Percentiles rank a stretch among this genome's conserved stretches.
Conservation (phyloP, 2,329 filamentous ascomycete species). For the Aspergillus floridensis region DNA sequence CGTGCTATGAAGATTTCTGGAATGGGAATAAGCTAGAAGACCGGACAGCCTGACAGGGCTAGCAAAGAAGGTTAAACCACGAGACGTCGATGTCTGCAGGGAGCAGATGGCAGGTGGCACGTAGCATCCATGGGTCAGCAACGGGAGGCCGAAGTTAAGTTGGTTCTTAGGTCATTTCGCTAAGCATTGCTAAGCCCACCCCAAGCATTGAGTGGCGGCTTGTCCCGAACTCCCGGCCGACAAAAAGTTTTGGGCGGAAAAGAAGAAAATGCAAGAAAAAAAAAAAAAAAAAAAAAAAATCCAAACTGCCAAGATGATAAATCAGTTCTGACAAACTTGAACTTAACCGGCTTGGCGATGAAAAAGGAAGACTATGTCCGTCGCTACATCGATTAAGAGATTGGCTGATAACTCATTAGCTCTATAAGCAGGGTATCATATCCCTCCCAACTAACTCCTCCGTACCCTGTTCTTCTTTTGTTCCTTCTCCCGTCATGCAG, state of each 20-base stretch:
- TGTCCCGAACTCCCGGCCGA: neutral
- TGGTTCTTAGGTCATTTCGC: neutral
- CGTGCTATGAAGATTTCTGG: neutral
- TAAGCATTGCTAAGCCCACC: conserved; percentile 1
- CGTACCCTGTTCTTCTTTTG: neutral
- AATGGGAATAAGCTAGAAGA: neutral
- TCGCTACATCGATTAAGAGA: neutral
- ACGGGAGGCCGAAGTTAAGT: neutral
- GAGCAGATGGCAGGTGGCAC: neutral
- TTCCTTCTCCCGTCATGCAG: neutral
- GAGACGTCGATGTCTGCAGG: too few relatives aligned
- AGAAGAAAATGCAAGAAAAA: neutral
- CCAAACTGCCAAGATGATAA: neutral
- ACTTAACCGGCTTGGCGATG: neutral
- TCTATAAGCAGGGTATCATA: neutral
- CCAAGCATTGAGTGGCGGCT: conserved; percentile 2
- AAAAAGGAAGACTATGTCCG: neutral
- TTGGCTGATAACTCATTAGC: neutral
- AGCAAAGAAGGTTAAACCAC: neutral
- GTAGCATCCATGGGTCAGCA: neutral
- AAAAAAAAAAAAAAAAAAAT: neutral
- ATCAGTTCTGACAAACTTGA: neutral
- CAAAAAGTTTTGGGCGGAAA: neutral
- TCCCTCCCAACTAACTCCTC: neutral
- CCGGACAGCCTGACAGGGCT: neutral